These are phyloP conservation scores for Hirschfeldia incana DNA, from an alignment of 345 rosid species.

Conservation along the genomic window DNA sequence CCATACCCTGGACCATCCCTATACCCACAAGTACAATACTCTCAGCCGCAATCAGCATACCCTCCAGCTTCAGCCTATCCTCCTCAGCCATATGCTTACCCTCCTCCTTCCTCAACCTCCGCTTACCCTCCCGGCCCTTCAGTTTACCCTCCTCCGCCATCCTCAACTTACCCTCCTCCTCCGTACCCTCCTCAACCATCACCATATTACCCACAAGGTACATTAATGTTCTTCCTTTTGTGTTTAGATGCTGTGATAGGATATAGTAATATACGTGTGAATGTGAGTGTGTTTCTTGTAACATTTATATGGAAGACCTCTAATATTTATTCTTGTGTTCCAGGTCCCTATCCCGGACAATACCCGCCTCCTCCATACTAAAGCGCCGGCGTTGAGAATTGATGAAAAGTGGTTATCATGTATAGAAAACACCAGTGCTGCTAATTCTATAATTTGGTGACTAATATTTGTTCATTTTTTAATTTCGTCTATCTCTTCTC, in stretches of 20 bases:
- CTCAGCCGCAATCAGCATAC: constrained; percentile 45
- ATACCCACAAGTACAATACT: constrained; percentile 37
- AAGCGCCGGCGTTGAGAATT: constrained; percentile 9
- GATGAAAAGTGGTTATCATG: constrained; percentile 18
- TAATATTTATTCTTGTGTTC: constrained; percentile 6
- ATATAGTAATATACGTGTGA: background rate
- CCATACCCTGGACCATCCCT: constrained; percentile 39
- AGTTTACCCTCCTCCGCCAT: constrained; percentile 47
- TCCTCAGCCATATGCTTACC: constrained; percentile 45
- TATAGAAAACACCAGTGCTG: constrained; percentile 8
- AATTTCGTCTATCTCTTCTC: background rate
- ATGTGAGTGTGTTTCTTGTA: background rate
- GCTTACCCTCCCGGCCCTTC: constrained; percentile 40
- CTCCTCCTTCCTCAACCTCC: constrained; percentile 44
- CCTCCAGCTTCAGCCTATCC: constrained; percentile 46
- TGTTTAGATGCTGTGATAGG: background rate
- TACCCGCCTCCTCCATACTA: constrained; percentile 62
- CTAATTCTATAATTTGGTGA: constrained; percentile 11
- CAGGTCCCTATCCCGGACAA: constrained; percentile 61
- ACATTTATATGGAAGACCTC: background rate
- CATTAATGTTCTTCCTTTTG: background rate
- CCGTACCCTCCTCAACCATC: constrained; percentile 47
- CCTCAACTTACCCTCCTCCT: constrained; percentile 48
- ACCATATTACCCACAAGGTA: constrained; percentile 60
- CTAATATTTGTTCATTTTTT: background rate